A percentile compares a stretch with the other conserved stretches of the same genome.
Conservation (phyloP, 2,329 filamentous ascomycete species). For the Fusarium concolor region DNA sequence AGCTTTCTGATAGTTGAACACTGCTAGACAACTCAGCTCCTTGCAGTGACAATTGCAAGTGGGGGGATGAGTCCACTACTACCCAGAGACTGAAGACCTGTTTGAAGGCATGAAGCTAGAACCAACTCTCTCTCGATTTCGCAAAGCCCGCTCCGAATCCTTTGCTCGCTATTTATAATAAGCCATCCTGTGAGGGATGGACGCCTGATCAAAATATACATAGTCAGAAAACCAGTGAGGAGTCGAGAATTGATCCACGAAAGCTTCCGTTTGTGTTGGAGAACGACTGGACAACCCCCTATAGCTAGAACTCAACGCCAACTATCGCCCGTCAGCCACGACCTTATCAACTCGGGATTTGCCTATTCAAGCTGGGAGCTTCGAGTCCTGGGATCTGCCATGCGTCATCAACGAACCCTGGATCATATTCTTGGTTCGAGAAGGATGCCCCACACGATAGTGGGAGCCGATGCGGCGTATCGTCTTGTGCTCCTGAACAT, state of each 20-base stretch:
- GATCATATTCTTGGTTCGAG: conserved; percentile 14
- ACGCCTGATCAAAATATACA: background rate
- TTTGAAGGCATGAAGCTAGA: background rate
- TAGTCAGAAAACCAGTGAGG: background rate
- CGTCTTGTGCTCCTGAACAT: conserved; percentile 37
- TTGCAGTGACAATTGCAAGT: background rate
- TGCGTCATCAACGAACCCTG: conserved; percentile 29
- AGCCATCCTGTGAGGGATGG: background rate
- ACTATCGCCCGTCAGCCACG: conserved; percentile 1
- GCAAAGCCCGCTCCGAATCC: background rate
- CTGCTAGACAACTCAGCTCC: too few species aligned
- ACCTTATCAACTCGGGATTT: background rate
- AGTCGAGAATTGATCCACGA: background rate
- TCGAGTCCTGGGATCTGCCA: conserved; percentile 14
- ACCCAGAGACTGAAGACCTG: background rate
- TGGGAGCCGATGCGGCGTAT: conserved; percentile 43
- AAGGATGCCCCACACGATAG: conserved; percentile 26
- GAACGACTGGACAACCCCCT: background rate
- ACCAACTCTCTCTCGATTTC: background rate
- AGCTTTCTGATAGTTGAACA: too few species aligned
- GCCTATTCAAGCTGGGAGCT: conserved; percentile 15
- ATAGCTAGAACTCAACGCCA: conserved; percentile 7
- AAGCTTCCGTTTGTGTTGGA: background rate
- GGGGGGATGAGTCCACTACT: conserved; percentile 38
- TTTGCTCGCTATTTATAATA: background rate